Percentiles rank a stretch among this genome's conserved stretches.
These are phyloP conservation scores for Mucor racemosus DNA, from an alignment of 371 early-diverging fungal species.

Conservation along the genomic window DNA sequence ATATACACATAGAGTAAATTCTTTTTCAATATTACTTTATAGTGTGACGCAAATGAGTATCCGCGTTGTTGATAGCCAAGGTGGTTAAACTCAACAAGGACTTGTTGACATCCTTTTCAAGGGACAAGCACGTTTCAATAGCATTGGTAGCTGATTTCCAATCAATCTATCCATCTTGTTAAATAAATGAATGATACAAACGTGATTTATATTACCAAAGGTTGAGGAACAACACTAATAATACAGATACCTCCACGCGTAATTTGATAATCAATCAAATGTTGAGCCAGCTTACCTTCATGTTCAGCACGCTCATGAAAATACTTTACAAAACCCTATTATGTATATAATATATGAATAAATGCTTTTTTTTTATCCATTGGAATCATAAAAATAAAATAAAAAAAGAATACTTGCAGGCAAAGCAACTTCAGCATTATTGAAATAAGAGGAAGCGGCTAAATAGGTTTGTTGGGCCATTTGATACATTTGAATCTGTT, in stretches of 20 bases:
- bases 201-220: constrained; percentile 25
- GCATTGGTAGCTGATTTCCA: constrained; percentile 48
- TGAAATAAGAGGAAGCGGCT: constrained; percentile 58
- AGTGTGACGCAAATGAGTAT: constrained; percentile 62
- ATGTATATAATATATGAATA: not conserved
- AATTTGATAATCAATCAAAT: constrained; percentile 65
- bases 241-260: constrained; percentile 63
- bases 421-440: constrained; percentile 54
- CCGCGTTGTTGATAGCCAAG: constrained; percentile 53
- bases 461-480: constrained; percentile 58
- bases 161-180: constrained; percentile 19
- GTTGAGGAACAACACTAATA: constrained; percentile 41
- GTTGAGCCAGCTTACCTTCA: constrained; percentile 47
- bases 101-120: constrained; percentile 66
- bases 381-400: not conserved
- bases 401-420: constrained; percentile 53
- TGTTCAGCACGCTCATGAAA: constrained; percentile 67
- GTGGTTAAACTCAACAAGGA: constrained; percentile 59
- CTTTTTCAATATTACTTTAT: constrained; percentile 48
- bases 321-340: constrained; percentile 57
- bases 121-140: constrained; percentile 41
- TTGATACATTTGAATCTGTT: constrained; percentile 60
- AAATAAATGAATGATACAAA: not conserved
- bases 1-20: not conserved
- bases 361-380: not conserved